Conservation (phyloP, 805 yeast species). For the Metschnikowia sp. region DNA sequence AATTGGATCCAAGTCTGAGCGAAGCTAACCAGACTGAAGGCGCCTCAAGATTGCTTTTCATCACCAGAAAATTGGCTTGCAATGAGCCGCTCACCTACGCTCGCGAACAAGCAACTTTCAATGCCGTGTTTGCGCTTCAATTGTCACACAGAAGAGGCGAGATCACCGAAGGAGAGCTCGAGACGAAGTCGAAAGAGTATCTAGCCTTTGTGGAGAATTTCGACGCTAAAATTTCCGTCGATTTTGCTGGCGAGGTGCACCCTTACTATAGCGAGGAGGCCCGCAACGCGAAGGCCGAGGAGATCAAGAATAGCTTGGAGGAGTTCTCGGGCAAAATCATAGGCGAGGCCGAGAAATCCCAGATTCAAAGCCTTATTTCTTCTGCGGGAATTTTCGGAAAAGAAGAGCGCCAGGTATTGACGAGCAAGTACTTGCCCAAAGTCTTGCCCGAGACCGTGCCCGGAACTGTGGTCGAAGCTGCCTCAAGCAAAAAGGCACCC, state of each 20-base stretch:
- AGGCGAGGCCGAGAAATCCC: slow-evolving; percentile 35
- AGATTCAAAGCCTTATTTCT: slow-evolving; percentile 43
- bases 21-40: slow-evolving; percentile 34
- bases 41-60: slow-evolving; percentile 50
- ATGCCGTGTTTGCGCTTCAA: slow-evolving; percentile 43
- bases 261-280: slow-evolving; percentile 33
- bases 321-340: slow-evolving; percentile 23
- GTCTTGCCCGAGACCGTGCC: slow-evolving; percentile 50
- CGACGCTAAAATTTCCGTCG: slow-evolving; percentile 46
- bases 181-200: slow-evolving; percentile 28
- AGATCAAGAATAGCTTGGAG: slow-evolving; percentile 21
- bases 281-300: slow-evolving; percentile 20
- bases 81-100: slow-evolving; percentile 62
- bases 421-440: slow-evolving; percentile 50
- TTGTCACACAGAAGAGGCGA: slow-evolving; percentile 39
- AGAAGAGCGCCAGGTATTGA: slow-evolving; percentile 37
- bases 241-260: slow-evolving; percentile 39
- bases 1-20: slow-evolving; percentile 24
- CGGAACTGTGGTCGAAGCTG: slow-evolving; percentile 36
- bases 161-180: slow-evolving; percentile 25
- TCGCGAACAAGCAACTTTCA: slow-evolving; percentile 52
- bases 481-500: slow-evolving; percentile 39
- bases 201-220: slow-evolving; percentile 32
- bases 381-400: slow-evolving; percentile 39
- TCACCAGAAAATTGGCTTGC: slow-evolving; percentile 48